Conservation (phyloP, 2,329 filamentous ascomycete genomes). For the Grosmannia clavigera region DNA sequence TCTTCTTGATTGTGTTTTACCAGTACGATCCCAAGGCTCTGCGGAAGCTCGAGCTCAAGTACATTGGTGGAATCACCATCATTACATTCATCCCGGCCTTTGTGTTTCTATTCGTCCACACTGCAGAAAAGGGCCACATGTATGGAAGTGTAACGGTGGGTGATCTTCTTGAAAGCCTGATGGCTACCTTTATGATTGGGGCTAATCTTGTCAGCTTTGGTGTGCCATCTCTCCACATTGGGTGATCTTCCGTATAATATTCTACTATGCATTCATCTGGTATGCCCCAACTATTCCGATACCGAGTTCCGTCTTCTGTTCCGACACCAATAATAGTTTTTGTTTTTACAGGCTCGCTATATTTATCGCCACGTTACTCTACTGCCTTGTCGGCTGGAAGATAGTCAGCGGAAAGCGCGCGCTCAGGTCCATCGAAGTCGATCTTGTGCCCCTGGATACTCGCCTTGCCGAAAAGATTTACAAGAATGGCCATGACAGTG, state of each 20-base stretch:
- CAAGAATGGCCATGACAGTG: background rate
- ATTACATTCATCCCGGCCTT: conserved; percentile 23
- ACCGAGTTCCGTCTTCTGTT: background rate
- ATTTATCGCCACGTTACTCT: conserved; percentile 22
- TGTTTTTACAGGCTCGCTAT: conserved; percentile 18
- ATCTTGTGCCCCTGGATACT: conserved; percentile 17
- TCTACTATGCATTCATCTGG: conserved; percentile 25
- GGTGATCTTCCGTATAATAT: conserved; percentile 21
- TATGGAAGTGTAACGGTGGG: conserved; percentile 23
- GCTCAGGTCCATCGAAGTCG: conserved; percentile 17
- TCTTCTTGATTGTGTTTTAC: conserved; percentile 23
- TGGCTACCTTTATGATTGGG: background rate
- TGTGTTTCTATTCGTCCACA: conserved; percentile 20
- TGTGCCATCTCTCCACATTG: conserved; percentile 24
- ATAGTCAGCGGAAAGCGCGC: conserved; percentile 20
- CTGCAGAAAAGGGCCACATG: conserved; percentile 19
- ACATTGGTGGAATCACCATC: conserved; percentile 17
- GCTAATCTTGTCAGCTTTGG: conserved; percentile 18
- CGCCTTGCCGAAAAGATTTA: background rate
- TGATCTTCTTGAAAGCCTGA: background rate
- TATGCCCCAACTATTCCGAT: conserved; percentile 6
- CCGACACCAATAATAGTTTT: background rate
- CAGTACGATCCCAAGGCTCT: conserved; percentile 20
- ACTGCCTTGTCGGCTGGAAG: conserved; percentile 28
- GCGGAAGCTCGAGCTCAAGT: conserved; percentile 20